Evolutionary conservation across 768 basidiomycete species (phyloP).

Genomic region (Trametopsis cervina): DNA sequence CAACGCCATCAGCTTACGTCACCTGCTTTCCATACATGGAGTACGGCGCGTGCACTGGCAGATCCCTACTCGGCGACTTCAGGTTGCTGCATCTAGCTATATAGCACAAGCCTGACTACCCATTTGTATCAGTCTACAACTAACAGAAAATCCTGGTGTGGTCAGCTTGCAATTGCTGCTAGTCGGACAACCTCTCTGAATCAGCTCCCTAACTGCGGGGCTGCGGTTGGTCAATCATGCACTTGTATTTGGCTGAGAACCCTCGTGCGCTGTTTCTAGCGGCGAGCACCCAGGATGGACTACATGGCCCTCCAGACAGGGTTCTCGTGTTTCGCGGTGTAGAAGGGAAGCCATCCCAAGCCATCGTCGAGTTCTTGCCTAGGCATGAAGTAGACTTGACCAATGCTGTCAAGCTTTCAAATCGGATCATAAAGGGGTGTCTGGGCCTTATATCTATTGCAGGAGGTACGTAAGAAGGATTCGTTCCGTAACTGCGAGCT

Average conservation of each 20-base stretch:
- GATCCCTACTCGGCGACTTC: no score
- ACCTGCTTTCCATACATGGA: no score
- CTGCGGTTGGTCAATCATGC: slow-evolving; percentile 40
- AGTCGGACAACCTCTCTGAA: no score
- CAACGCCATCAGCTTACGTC: no score
- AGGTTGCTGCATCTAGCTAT: no score
- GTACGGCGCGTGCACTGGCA: no score
- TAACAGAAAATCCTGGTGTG: no score
- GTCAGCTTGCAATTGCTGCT: no score
- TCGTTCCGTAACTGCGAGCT: no score
- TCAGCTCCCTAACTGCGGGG: background rate
- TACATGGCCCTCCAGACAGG: slow-evolving; percentile 47
- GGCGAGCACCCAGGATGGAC: slow-evolving; percentile 62
- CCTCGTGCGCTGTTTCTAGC: slow-evolving; percentile 71
- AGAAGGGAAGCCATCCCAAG: slow-evolving; percentile 44
- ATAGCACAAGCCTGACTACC: no score
- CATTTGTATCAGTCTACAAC: no score
- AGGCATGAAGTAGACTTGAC: slow-evolving; percentile 65
- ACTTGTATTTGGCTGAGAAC: slow-evolving; percentile 61
- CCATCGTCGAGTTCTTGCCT: slow-evolving; percentile 81
- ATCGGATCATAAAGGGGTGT: slow-evolving; percentile 71
- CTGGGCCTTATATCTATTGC: slow-evolving; percentile 74
- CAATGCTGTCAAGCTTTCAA: slow-evolving; percentile 60
- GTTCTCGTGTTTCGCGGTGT: slow-evolving; percentile 71
- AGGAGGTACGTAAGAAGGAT: slow-evolving; percentile 41